These are phyloP conservation scores for Dendryphion nanum DNA, from an alignment of 2,329 filamentous ascomycete genomes.

Conservation along the genomic window DNA sequence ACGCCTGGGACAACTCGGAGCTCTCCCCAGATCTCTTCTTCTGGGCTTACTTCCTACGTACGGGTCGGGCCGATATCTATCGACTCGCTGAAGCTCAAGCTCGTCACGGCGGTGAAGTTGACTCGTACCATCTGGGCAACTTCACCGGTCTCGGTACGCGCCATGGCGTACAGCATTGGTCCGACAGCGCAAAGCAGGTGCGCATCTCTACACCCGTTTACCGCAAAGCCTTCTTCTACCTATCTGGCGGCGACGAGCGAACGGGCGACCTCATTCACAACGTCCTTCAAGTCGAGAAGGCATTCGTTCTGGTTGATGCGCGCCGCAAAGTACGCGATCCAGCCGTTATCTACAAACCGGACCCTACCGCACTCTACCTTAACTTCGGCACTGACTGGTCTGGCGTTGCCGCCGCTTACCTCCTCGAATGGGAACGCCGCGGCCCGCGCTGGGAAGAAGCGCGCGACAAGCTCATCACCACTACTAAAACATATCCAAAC, in stretches of 20 bases:
- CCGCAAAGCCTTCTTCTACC: constrained; percentile 57
- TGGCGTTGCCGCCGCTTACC: constrained; percentile 56
- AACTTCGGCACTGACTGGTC: constrained; percentile 61
- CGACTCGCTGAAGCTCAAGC: constrained; percentile 59
- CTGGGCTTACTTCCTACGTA: constrained; percentile 63
- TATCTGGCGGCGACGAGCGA: constrained; percentile 57
- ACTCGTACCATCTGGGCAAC: constrained; percentile 59
- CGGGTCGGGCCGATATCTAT: constrained; percentile 57
- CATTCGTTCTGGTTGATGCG: constrained; percentile 55
- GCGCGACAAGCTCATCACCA: constrained; percentile 49
- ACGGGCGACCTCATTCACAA: constrained; percentile 56
- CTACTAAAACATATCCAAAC: constrained; percentile 51
- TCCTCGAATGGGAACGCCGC: constrained; percentile 60
- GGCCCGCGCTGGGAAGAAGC: constrained; percentile 55
- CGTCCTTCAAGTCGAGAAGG: constrained; percentile 52
- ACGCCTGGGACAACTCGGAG: constrained; percentile 65
- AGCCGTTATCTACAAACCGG: constrained; percentile 47
- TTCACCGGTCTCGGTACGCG: constrained; percentile 62
- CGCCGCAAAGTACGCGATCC: constrained; percentile 59
- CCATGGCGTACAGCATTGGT: constrained; percentile 62
- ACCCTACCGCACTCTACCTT: constrained; percentile 46
- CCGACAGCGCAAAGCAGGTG: constrained; percentile 61
- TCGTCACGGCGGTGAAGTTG: constrained; percentile 60
- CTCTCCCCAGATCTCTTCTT: constrained; percentile 62
- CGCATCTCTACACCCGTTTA: constrained; percentile 60